Evolutionary conservation across 1,139 yeast genomes (phyloP).

Genomic region (Candida sp.): DNA sequence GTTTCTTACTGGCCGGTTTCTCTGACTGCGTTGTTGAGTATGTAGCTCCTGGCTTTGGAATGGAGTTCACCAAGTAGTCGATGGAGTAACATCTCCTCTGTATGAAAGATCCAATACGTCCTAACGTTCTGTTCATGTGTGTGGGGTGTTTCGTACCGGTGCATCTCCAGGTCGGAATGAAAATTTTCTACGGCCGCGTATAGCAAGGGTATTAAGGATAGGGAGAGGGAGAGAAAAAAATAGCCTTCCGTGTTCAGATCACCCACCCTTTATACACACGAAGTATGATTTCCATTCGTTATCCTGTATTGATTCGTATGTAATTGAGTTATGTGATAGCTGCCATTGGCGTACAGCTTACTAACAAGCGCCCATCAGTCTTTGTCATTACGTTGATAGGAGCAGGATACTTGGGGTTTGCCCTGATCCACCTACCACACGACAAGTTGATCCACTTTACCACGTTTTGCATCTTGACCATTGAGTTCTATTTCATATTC

Average conservation of each 20-base stretch:
- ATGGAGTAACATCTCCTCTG: slow-evolving; percentile 6
- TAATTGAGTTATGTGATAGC: background rate
- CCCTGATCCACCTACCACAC: slow-evolving; percentile 47
- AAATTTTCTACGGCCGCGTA: background rate
- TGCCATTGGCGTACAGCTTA: background rate
- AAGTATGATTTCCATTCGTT: slow-evolving; percentile 9
- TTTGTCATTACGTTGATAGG: slow-evolving; percentile 27
- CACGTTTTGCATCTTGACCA: slow-evolving; percentile 53
- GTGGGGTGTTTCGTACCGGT: background rate
- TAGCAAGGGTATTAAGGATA: background rate
- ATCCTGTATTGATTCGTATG: slow-evolving; percentile 6
- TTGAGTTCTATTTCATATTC: slow-evolving; percentile 58
- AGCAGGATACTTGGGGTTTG: slow-evolving; percentile 56
- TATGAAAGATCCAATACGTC: background rate
- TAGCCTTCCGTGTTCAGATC: background rate
- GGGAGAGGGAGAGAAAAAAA: background rate
- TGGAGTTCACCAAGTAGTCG: slow-evolving; percentile 5
- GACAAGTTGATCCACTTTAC: slow-evolving; percentile 59
- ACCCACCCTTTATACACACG: background rate
- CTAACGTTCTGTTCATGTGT: background rate
- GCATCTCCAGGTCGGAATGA: background rate
- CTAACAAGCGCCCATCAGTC: slow-evolving; percentile 20
- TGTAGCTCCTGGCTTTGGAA: background rate
- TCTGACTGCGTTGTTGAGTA: background rate
- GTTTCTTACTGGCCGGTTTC: slow-evolving; percentile 12